Percentiles rank a stretch among this genome's conserved stretches.
phyloP scores from a whole-genome alignment of 1,139 yeast genomes.

The Diutina scorzettiae region DNA sequence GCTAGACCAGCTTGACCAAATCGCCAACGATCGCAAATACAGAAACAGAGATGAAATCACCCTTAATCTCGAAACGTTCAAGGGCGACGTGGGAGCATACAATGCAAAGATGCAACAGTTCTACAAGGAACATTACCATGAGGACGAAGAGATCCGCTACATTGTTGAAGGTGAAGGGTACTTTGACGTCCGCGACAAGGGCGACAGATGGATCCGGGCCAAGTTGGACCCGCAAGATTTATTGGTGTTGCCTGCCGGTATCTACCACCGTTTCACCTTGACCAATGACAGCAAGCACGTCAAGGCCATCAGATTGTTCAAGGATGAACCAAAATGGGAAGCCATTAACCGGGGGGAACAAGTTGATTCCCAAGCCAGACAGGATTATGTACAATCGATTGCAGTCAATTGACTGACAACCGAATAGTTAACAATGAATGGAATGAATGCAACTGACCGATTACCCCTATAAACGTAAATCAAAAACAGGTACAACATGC shows the following conservation, averaged over 20 bases:
- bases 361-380: slow-evolving; percentile 19
- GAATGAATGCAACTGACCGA: too few species aligned
- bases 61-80: slow-evolving; percentile 50
- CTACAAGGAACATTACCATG: slow-evolving; percentile 85
- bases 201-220: slow-evolving; percentile 73
- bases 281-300: slow-evolving; percentile 45
- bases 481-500: too few species aligned
- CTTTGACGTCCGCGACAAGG: slow-evolving; percentile 69
- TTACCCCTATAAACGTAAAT: too few species aligned
- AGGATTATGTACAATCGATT: slow-evolving; percentile 20
- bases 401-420: too few species aligned
- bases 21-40: slow-evolving; percentile 64
- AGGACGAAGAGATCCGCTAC: slow-evolving; percentile 93
- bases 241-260: slow-evolving; percentile 76
- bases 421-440: too few species aligned
- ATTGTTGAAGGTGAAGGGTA: slow-evolving; percentile 84
- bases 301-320: slow-evolving; percentile 72
- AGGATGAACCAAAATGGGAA: slow-evolving; percentile 95
- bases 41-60: slow-evolving; percentile 67
- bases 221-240: slow-evolving; percentile 55
- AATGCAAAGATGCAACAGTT: slow-evolving; percentile 56
- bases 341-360: slow-evolving; percentile 55
- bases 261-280: slow-evolving; percentile 83
- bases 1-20: slow-evolving; percentile 44
- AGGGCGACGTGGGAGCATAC: slow-evolving; percentile 48